Evolutionary conservation across 2,329 filamentous ascomycete species (phyloP).

Genomic region (Zasmidium citrigriseum): DNA sequence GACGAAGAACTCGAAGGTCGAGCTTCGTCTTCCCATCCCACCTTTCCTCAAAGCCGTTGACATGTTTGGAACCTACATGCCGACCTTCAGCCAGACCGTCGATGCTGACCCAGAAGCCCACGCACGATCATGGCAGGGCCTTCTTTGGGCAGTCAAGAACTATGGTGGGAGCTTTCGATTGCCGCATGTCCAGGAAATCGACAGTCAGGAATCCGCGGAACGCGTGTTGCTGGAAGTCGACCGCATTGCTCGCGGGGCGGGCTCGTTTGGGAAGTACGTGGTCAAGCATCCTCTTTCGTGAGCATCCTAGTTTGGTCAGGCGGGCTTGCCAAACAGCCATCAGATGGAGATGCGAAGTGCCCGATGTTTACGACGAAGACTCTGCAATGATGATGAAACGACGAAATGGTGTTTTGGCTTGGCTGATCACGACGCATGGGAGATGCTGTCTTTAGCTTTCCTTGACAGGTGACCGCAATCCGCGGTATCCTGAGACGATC

Average conservation of each 20-base stretch:
- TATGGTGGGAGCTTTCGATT: too few species aligned
- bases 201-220: background rate
- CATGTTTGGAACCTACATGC: too few species aligned
- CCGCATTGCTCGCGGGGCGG: background rate
- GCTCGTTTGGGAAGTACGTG: background rate
- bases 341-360: too few species aligned
- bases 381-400: background rate
- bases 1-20: background rate
- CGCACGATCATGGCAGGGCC: too few species aligned
- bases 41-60: background rate
- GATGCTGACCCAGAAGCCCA: too few species aligned
- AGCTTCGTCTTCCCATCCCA: background rate
- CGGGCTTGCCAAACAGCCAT: too few species aligned
- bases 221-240: background rate
- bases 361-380: too few species aligned
- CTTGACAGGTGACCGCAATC: background rate
- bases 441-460: background rate
- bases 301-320: too few species aligned
- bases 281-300: constrained; percentile 3
- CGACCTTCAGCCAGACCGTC: too few species aligned
- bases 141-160: too few species aligned
- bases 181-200: background rate
- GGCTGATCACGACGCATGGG: background rate
- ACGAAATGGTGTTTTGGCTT: background rate
- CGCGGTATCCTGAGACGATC: background rate